These are phyloP conservation scores for Starmerella scarabaei DNA, from an alignment of 805 yeast species.

Conservation along the genomic window DNA sequence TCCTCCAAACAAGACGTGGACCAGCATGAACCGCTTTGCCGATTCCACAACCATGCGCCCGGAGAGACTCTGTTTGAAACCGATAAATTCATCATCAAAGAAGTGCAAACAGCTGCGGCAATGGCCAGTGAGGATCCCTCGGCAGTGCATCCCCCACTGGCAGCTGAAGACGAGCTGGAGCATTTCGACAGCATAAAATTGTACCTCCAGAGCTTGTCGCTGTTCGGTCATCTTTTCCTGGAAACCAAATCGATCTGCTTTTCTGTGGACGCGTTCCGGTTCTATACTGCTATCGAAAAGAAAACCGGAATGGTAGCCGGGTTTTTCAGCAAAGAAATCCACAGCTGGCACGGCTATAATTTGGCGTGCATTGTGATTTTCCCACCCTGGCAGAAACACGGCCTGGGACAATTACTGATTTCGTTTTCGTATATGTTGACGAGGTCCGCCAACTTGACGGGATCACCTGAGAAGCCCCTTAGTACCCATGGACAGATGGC, in stretches of 20 bases:
- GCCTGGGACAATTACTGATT: slow-evolving; percentile 65
- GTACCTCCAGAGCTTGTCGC: slow-evolving; percentile 69
- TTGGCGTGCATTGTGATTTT: slow-evolving; percentile 82
- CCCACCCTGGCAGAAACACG: slow-evolving; percentile 79
- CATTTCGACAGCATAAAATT: slow-evolving; percentile 33
- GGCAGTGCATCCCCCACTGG: neutral
- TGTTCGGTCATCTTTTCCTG: slow-evolving; percentile 76
- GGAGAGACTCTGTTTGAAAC: slow-evolving; percentile 64
- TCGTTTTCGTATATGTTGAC: slow-evolving; percentile 75
- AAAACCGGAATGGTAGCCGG: slow-evolving; percentile 50
- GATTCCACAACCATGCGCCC: slow-evolving; percentile 29
- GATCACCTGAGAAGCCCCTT: slow-evolving; percentile 89
- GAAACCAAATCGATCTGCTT: slow-evolving; percentile 84
- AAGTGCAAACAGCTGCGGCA: slow-evolving; percentile 47
- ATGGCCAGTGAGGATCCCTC: neutral
- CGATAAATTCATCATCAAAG: slow-evolving; percentile 42
- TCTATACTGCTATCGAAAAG: slow-evolving; percentile 40
- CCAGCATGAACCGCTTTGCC: slow-evolving; percentile 33
- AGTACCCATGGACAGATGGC: slow-evolving; percentile 68
- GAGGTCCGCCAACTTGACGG: slow-evolving; percentile 42
- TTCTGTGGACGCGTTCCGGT: slow-evolving; percentile 64
- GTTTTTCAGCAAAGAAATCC: slow-evolving; percentile 75
- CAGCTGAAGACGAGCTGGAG: neutral
- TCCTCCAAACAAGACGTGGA: slow-evolving; percentile 34
- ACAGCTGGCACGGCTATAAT: slow-evolving; percentile 63